Percentiles rank a stretch among this genome's conserved stretches.
phyloP scores from a whole-genome alignment of 306 rosid species.

The Ormosia emarginata region DNA sequence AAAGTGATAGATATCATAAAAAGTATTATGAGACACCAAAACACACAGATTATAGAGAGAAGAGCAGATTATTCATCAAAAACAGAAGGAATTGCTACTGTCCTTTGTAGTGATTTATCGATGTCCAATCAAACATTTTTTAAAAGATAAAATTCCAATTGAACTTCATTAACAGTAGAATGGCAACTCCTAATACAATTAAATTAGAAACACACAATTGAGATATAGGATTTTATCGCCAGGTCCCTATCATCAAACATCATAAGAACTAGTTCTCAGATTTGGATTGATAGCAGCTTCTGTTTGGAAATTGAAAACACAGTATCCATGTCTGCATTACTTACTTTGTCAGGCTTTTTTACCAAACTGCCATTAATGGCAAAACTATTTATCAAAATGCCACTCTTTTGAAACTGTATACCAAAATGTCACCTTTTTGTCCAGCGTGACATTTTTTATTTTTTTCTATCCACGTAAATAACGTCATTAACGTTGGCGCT shows the following conservation, averaged over 20 bases:
- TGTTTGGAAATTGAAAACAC: background rate
- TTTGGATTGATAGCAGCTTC: background rate
- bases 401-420: too few species aligned
- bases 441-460: too few species aligned
- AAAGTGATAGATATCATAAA: slow-evolving; percentile 9
- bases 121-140: background rate
- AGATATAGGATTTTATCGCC: background rate
- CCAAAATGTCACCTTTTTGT: too few species aligned
- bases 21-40: background rate
- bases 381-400: too few species aligned
- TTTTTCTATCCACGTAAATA: too few species aligned
- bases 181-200: background rate
- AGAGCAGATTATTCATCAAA: background rate
- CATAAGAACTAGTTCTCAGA: background rate
- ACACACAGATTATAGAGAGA: background rate
- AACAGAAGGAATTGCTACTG: background rate
- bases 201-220: too few species aligned
- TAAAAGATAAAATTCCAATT: background rate
- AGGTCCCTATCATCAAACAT: background rate
- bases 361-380: too few species aligned
- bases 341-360: too few species aligned
- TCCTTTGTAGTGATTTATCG: background rate
- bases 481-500: too few species aligned
- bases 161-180: background rate
- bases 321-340: background rate